Conservation (phyloP, 148 eudicot genomes). For the Diospyros kaki region DNA sequence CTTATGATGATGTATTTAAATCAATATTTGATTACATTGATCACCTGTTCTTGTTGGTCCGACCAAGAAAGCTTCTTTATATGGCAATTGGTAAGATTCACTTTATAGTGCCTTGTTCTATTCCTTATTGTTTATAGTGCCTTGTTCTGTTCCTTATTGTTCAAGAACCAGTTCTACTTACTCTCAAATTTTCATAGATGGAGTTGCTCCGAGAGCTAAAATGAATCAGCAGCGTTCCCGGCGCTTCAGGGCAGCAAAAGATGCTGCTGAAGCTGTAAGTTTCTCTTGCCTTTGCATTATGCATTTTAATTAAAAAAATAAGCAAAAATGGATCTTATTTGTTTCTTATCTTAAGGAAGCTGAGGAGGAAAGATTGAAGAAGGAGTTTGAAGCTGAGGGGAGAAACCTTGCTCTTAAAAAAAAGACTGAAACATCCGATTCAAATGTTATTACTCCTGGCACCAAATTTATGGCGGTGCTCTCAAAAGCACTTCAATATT, state of each 20-base stretch:
- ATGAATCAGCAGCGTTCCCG: slow-evolving; percentile 99
- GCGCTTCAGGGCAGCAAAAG: slow-evolving; percentile 98
- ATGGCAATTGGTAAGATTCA: slow-evolving; percentile 81
- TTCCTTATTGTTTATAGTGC: neutral
- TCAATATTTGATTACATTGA: slow-evolving; percentile 92
- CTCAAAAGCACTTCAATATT: slow-evolving; percentile 89
- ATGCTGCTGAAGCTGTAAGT: slow-evolving; percentile 94
- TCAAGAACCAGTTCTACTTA: slow-evolving; percentile 5
- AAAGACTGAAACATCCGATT: slow-evolving; percentile 83
- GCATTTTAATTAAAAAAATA: neutral
- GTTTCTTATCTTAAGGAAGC: slow-evolving; percentile 57
- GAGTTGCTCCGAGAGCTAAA: slow-evolving; percentile 99
- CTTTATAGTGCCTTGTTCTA: neutral
- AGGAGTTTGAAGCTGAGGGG: slow-evolving; percentile 78
- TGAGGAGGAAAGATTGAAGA: slow-evolving; percentile 68
- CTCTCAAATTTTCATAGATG: slow-evolving; percentile 48
- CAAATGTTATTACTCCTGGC: slow-evolving; percentile 98
- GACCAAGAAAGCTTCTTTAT: slow-evolving; percentile 92
- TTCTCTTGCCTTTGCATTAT: neutral
- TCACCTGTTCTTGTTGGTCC: slow-evolving; percentile 77
- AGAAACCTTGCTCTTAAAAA: slow-evolving; percentile 45
- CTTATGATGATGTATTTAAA: slow-evolving; percentile 86
- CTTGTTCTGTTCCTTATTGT: neutral
- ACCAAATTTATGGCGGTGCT: slow-evolving; percentile 91
- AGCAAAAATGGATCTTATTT: slow-evolving; percentile 11